Conservation (phyloP, 179 eudicot species). For the Beta lomatogona region DNA sequence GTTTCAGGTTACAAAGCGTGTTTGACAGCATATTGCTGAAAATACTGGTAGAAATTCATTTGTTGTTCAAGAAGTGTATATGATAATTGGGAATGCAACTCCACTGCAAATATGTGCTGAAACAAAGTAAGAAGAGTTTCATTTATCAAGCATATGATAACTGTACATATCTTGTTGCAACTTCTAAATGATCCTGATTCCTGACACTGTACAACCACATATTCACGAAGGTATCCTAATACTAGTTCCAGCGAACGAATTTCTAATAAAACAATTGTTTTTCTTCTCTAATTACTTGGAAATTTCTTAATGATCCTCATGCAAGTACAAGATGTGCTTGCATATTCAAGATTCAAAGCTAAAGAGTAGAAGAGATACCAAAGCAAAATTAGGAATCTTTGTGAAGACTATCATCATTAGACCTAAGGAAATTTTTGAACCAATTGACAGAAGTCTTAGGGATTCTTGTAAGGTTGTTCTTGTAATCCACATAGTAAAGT, state of each 20-base stretch:
- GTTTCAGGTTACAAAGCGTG: background rate
- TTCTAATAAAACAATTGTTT: background rate
- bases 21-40: no score
- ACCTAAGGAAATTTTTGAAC: conserved; percentile 59
- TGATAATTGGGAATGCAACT: no score
- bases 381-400: background rate
- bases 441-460: conserved; percentile 80
- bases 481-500: conserved; percentile 82
- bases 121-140: no score
- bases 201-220: no score
- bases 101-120: no score
- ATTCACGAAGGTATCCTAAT: no score
- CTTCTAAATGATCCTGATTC: no score
- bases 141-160: no score
- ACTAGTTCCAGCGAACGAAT: no score
- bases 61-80: no score
- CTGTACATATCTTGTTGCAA: no score
- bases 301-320: background rate
- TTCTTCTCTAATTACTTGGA: background rate
- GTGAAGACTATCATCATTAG: background rate
- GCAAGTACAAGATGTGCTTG: background rate
- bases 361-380: background rate
- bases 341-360: background rate
- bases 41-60: no score
- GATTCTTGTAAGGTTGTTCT: conserved; percentile 85